A percentile compares a stretch with the other conserved stretches of the same genome.
Evolutionary conservation across 139 green algal species (phyloP).

Genomic region (Gonium pectorale): DNA sequence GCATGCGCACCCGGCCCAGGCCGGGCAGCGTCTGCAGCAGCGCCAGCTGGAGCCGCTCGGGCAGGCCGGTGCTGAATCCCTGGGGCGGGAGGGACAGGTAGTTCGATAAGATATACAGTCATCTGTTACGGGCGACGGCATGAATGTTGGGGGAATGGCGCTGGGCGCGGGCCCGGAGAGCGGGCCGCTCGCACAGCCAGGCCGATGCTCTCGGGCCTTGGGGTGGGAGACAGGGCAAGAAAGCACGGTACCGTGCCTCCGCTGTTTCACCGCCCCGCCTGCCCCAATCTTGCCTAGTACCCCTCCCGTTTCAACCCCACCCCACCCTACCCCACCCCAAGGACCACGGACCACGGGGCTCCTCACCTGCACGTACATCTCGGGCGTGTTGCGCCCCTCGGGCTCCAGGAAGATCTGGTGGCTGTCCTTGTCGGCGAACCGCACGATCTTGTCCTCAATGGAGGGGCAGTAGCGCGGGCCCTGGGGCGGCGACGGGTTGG

Average conservation of each 20-base stretch:
- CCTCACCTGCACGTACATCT: slow-evolving; percentile 95
- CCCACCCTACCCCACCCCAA: background rate
- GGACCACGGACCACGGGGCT: background rate
- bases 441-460: slow-evolving; percentile 99
- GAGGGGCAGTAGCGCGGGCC: slow-evolving; percentile 96
- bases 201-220: too few relatives aligned
- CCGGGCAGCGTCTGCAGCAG: slow-evolving; percentile 95
- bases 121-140: background rate
- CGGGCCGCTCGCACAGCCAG: too few relatives aligned
- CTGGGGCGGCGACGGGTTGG: background rate
- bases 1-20: slow-evolving; percentile 75
- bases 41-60: slow-evolving; percentile 92
- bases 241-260: too few relatives aligned
- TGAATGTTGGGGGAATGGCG: too few relatives aligned
- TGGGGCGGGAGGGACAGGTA: background rate
- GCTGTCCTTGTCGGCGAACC: slow-evolving; percentile 93
- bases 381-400: slow-evolving; percentile 91
- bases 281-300: too few relatives aligned
- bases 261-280: too few relatives aligned
- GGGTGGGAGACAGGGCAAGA: too few relatives aligned
- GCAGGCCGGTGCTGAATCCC: slow-evolving; percentile 93
- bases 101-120: background rate
- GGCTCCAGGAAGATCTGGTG: slow-evolving; percentile 99
- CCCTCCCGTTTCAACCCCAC: background rate
- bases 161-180: too few relatives aligned